phyloP scores from a whole-genome alignment of 257 asterid genomes.

The Forsythia suspensa region DNA sequence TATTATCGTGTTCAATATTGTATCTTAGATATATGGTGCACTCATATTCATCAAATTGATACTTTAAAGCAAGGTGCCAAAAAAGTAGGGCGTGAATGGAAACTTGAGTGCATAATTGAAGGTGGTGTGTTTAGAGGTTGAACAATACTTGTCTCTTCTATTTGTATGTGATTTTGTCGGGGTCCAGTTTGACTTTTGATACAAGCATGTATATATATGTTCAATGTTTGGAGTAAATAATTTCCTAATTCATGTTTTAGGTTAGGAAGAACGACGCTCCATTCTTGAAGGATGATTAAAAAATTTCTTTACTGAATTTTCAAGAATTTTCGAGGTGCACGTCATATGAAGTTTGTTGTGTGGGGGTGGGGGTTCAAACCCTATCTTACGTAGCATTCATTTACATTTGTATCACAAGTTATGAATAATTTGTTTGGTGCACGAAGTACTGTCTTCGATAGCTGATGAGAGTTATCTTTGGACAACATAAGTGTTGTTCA shows the following conservation, averaged over 20 bases:
- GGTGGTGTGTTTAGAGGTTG: constrained; percentile 1
- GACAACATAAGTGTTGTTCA: too few relatives aligned
- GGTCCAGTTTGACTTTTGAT: not conserved
- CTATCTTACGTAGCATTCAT: too few relatives aligned
- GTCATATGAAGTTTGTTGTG: not conserved
- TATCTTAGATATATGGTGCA: too few relatives aligned
- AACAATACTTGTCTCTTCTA: not conserved
- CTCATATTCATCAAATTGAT: not conserved
- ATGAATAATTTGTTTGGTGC: too few relatives aligned
- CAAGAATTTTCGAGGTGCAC: not conserved
- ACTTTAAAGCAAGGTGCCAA: constrained; percentile 29
- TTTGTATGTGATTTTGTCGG: not conserved
- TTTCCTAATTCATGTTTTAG: not conserved
- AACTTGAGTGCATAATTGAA: constrained; percentile 17
- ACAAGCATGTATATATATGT: not conserved
- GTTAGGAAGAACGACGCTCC: not conserved
- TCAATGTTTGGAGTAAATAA: not conserved
- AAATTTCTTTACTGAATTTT: not conserved
- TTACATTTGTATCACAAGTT: too few relatives aligned
- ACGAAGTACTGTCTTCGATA: too few relatives aligned
- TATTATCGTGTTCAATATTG: too few relatives aligned
- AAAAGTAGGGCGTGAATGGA: not conserved
- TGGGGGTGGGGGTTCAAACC: too few relatives aligned
- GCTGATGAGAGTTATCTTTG: too few relatives aligned
- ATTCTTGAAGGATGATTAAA: not conserved